Conservation (phyloP, 352 stramenopile genomes). For the Phytopythium ostracodes region DNA sequence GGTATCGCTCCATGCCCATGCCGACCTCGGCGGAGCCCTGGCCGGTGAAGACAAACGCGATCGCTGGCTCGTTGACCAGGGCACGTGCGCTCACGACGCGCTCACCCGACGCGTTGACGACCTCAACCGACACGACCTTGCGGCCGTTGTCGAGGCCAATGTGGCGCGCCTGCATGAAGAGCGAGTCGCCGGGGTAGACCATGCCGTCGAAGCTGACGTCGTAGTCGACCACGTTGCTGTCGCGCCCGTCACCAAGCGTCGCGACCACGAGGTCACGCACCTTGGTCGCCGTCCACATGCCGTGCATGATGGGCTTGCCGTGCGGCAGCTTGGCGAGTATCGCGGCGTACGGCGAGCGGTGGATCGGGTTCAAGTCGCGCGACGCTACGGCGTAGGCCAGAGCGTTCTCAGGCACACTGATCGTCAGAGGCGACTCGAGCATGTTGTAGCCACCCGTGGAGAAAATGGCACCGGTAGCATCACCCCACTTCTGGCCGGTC, state of each 20-base stretch:
- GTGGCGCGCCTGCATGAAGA: slow-evolving; percentile 78
- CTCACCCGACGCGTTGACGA: slow-evolving; percentile 70
- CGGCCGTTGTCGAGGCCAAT: slow-evolving; percentile 53
- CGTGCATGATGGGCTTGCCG: slow-evolving; percentile 83
- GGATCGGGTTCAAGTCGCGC: slow-evolving; percentile 85
- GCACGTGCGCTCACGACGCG: slow-evolving; percentile 69
- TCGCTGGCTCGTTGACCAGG: slow-evolving; percentile 59
- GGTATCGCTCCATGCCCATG: slow-evolving; percentile 90
- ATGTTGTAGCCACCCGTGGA: slow-evolving; percentile 61
- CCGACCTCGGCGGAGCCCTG: slow-evolving; percentile 78
- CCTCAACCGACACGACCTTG: slow-evolving; percentile 70
- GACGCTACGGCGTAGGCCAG: slow-evolving; percentile 75
- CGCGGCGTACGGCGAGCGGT: slow-evolving; percentile 72
- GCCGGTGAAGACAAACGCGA: slow-evolving; percentile 85
- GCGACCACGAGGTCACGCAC: slow-evolving; percentile 62
- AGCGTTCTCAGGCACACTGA: slow-evolving; percentile 57
- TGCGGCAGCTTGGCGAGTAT: slow-evolving; percentile 70
- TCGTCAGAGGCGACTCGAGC: slow-evolving; percentile 59
- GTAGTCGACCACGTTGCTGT: slow-evolving; percentile 71
- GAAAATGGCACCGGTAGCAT: slow-evolving; percentile 25
- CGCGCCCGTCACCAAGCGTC: slow-evolving; percentile 41
- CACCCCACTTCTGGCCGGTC: slow-evolving; percentile 17
- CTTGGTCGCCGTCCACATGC: slow-evolving; percentile 86
- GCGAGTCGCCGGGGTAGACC: slow-evolving; percentile 80
- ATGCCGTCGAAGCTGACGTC: slow-evolving; percentile 84